Base-by-base conservation (phyloP, 331 rosid genomes). In the Quercus tomentella region DNA sequence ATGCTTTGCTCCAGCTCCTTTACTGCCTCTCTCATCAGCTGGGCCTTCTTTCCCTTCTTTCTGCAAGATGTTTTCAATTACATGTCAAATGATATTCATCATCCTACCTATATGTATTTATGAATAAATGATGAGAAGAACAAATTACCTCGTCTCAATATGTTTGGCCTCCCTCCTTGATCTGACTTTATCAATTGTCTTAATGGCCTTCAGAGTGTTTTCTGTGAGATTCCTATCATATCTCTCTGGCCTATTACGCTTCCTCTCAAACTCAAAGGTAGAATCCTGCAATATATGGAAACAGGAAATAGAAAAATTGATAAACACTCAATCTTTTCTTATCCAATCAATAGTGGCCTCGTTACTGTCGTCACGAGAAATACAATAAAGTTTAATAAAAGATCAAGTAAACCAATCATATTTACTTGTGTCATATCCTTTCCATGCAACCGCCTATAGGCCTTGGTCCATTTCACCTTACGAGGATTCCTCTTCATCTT, bases 401-500 rank as follows among this genome's bases (percentile, higher is more conserved):
- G 33, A 4, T 17, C 35, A 33, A 33, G 7, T 33, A 20, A 67
- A 67, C 25, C 72, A 20, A 67, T 43, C 26, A 67, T 33, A 3
- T 30, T 74, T 72, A 94, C 98, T 92, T 94, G 87, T 28, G 98
- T 92, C 97, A 94, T 92, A 73, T 92, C 98, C 92, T 92, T 94
- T 80, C 93, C 97, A 73, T 85, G 92, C 80, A 88, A 82, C 60
- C 89, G 69, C 80, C 96, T 85, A 78, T 87, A 89, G 37, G 97
- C 97, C 88, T 92, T 92, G 7, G 96, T 94, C 98, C 97, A 94
- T 79, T 89, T 92, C 6, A 94, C 98, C 75, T 92, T 94, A 35
- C 96, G 91, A 66, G 97, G 97, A 76, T 92, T 92, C 72, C 96
- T 88, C 94, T 94, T 94, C 98, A 90, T 94, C 85, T 94, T 94